Conservation (phyloP, 495 filamentous ascomycete genomes). For the Aspergillus bridgeri region DNA sequence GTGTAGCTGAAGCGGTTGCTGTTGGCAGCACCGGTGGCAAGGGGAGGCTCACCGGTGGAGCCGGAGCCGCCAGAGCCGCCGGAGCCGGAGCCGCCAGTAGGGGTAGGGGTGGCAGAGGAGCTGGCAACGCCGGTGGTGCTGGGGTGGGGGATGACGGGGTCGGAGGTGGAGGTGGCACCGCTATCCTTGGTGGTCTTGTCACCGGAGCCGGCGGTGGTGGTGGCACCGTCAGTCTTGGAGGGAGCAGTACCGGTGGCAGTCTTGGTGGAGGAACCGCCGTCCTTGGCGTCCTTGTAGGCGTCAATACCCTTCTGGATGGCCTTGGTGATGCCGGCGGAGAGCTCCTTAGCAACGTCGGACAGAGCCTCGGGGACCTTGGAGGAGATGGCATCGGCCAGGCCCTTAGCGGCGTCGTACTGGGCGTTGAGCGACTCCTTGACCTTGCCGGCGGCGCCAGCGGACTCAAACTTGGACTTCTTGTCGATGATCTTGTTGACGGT, state of each 20-base stretch:
- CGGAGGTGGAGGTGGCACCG: slow-evolving; percentile 10
- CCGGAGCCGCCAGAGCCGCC: slow-evolving; percentile 11
- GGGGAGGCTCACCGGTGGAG: slow-evolving; percentile 9
- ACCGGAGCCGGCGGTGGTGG: slow-evolving; percentile 13
- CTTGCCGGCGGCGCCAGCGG: slow-evolving; percentile 25
- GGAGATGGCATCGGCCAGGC: slow-evolving; percentile 30
- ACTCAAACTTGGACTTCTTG: slow-evolving; percentile 35
- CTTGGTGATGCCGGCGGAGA: slow-evolving; percentile 31
- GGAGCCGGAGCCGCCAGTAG: slow-evolving; percentile 11
- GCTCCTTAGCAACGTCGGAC: slow-evolving; percentile 20
- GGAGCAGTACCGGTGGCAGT: slow-evolving; percentile 12
- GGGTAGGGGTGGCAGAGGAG: slow-evolving; percentile 4
- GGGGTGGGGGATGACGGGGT: slow-evolving; percentile 10
- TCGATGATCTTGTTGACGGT: slow-evolving; percentile 28
- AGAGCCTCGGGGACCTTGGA: slow-evolving; percentile 31
- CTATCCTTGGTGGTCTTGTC: slow-evolving; percentile 11
- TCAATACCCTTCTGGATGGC: slow-evolving; percentile 31
- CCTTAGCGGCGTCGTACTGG: slow-evolving; percentile 30
- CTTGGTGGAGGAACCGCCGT: slow-evolving; percentile 11
- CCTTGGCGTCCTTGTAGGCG: slow-evolving; percentile 17
- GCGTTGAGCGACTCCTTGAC: slow-evolving; percentile 26
- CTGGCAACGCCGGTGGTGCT: slow-evolving; percentile 3
- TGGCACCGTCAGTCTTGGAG: slow-evolving; percentile 4
- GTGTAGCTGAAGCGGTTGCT: slow-evolving; percentile 22
- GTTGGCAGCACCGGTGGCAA: slow-evolving; percentile 33